Evolutionary conservation across 2,329 filamentous ascomycete species (phyloP).

Genomic region (Boeremia lycopersici): DNA sequence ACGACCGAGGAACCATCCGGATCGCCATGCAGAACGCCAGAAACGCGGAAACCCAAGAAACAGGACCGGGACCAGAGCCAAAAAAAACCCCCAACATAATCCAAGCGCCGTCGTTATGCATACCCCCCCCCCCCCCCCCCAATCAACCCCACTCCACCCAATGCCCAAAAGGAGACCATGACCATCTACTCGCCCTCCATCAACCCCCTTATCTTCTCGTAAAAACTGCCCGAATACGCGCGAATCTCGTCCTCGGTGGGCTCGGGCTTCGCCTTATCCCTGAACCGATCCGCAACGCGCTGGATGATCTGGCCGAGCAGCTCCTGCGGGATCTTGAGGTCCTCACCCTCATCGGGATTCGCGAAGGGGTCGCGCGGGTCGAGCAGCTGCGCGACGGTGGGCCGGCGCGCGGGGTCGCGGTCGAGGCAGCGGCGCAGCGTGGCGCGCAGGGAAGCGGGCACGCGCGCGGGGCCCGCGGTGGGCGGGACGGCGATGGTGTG

Average conservation of each 20-base stretch:
- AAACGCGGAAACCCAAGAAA: no score
- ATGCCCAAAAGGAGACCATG: no score
- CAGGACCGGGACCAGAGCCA: no score
- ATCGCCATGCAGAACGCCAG: no score
- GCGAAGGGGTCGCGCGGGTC: slow-evolving; percentile 62
- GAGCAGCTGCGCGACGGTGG: slow-evolving; percentile 63
- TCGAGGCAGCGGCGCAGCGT: slow-evolving; percentile 65
- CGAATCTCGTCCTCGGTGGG: slow-evolving; percentile 63
- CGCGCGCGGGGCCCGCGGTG: no score
- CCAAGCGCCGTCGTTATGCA: no score
- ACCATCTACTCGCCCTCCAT: slow-evolving; percentile 35
- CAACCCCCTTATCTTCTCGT: slow-evolving; percentile 54
- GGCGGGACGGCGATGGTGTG: no score
- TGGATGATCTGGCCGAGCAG: slow-evolving; percentile 64
- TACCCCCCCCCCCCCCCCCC: no score
- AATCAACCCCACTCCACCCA: no score
- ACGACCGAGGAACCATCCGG: no score
- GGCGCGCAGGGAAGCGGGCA: no score
- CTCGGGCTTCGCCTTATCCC: slow-evolving; percentile 56
- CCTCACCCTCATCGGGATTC: slow-evolving; percentile 60
- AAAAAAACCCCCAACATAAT: no score
- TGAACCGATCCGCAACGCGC: slow-evolving; percentile 65
- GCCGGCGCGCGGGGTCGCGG: slow-evolving; percentile 62
- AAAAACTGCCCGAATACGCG: slow-evolving; percentile 54
- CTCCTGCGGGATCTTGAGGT: slow-evolving; percentile 59